These are phyloP conservation scores for Pyrus hybrid DNA, from an alignment of 331 rosid genomes.

Conservation along the genomic window DNA sequence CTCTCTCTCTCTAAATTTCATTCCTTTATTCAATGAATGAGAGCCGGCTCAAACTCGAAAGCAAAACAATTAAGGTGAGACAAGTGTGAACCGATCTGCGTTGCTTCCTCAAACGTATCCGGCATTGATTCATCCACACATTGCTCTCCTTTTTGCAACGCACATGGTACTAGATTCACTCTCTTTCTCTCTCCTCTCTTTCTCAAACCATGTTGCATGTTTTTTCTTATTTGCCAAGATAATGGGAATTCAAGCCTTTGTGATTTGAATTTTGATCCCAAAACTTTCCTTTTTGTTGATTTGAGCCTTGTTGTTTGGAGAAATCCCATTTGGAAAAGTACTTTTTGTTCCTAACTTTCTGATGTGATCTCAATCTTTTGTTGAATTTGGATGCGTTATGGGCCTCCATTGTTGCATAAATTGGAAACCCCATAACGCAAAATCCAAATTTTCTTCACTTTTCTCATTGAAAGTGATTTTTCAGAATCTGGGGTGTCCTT, in stretches of 20 bases:
- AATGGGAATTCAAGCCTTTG: slow-evolving; percentile 1
- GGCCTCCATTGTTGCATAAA: slow-evolving; percentile 11
- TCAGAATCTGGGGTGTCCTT: background rate
- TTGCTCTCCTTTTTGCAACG: background rate
- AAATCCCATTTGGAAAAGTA: slow-evolving; percentile 12
- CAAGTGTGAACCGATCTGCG: slow-evolving; percentile 31
- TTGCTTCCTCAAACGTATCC: slow-evolving; percentile 22
- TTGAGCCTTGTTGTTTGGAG: background rate
- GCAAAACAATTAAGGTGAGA: slow-evolving; percentile 4
- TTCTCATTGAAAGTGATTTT: background rate
- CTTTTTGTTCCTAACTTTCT: background rate
- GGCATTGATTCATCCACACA: slow-evolving; percentile 5
- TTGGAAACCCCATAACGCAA: slow-evolving; percentile 12
- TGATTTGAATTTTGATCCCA: slow-evolving; percentile 11
- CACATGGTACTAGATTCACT: slow-evolving; percentile 21
- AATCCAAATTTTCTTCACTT: background rate
- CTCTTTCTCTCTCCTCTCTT: no score
- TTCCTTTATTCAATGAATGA: slow-evolving; percentile 12
- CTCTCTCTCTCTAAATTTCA: background rate
- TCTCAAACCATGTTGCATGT: slow-evolving; percentile 1
- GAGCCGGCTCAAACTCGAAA: slow-evolving; percentile 27
- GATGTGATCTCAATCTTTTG: slow-evolving; percentile 18
- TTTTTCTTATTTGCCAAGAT: slow-evolving; percentile 6
- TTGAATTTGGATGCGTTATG: slow-evolving; percentile 15
- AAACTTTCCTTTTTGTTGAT: slow-evolving; percentile 5